Conservation (phyloP, 164 flowering plant genomes). For the Aristolochia californica region DNA sequence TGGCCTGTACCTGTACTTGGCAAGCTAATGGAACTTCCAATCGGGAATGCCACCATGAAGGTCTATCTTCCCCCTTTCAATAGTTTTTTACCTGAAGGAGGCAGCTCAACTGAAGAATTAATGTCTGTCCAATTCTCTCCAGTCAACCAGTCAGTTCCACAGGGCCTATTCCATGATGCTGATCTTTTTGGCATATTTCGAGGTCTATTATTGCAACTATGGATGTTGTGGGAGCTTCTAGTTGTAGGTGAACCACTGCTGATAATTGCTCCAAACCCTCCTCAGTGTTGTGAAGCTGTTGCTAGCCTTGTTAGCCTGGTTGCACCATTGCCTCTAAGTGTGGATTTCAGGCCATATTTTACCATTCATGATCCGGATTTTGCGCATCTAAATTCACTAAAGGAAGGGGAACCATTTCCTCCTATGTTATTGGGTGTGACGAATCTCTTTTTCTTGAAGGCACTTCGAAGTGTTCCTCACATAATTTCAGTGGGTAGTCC, state of each 20-base stretch:
- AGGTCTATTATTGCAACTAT: slow-evolving; percentile 78
- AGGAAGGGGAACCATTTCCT: slow-evolving; percentile 64
- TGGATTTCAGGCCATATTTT: slow-evolving; percentile 94
- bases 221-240: slow-evolving; percentile 88
- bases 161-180: slow-evolving; percentile 89
- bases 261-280: slow-evolving; percentile 86
- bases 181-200: slow-evolving; percentile 79
- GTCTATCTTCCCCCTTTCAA: slow-evolving; percentile 85
- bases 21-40: slow-evolving; percentile 77
- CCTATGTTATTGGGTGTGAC: slow-evolving; percentile 94
- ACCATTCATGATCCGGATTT: slow-evolving; percentile 94
- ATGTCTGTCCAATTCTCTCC: slow-evolving; percentile 71
- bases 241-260: slow-evolving; percentile 93
- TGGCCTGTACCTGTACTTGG: slow-evolving; percentile 89
- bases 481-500: slow-evolving; percentile 87
- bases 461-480: slow-evolving; percentile 75
- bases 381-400: slow-evolving; percentile 63
- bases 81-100: slow-evolving; percentile 54
- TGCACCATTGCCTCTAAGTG: slow-evolving; percentile 77
- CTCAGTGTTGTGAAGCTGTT: slow-evolving; percentile 98
- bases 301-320: slow-evolving; percentile 87
- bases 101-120: slow-evolving; percentile 42
- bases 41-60: slow-evolving; percentile 79
- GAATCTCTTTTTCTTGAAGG: slow-evolving; percentile 88
- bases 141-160: slow-evolving; percentile 66